Evolutionary conservation across 768 basidiomycete species (phyloP), one percentile per base, ranked within the genome.

Genomic region (Mycena kentingensis): DNA sequence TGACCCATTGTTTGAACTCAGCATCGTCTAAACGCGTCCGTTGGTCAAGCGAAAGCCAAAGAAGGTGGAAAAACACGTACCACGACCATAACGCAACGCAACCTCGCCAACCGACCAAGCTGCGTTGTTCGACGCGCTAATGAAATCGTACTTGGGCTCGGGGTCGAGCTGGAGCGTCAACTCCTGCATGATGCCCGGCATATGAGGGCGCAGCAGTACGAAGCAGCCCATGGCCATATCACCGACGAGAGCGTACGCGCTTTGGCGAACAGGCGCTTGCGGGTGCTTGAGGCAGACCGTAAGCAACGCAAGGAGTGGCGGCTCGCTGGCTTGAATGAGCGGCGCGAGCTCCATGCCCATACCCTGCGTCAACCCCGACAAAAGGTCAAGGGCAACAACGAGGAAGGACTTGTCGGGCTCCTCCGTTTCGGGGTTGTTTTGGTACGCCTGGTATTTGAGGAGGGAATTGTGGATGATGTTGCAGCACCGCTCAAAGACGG

Each of bases 61-160:
- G 1, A 7, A 47, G 50, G 39, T 45, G 24, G 35, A 46, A 37
- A 19, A 47, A 48, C 13, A 66, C 80, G 51, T 65, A 89, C 90
- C 87, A 59, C 83, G 77, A 46, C 93, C 90, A 66, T 91, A 94
- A 41, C 93, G 90, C 56, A 99, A 73, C 7, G 97, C 93, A 27
- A 99, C 93, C 70, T 99, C 97, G 37, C 97, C 97, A 25, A 97
- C 94, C n/a, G 93, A 94, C 97, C 97, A 99, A 1, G 96, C 96
- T 10, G 97, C 97, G 66, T 99, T 99, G 71, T 99, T 99, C 68
- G 93, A 95, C 5, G 96, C 97, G 60, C 93, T 95, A 57, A 98
- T 85, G 64, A 94, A 93, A 69, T 98, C 95, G 27, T 88, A 79
- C 63, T 92, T 90, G 1, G 96, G 97, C 64, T 96, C 91, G 4